Evolutionary conservation across 768 basidiomycete species (phyloP).

Genomic region (Butyriboletus loyo): DNA sequence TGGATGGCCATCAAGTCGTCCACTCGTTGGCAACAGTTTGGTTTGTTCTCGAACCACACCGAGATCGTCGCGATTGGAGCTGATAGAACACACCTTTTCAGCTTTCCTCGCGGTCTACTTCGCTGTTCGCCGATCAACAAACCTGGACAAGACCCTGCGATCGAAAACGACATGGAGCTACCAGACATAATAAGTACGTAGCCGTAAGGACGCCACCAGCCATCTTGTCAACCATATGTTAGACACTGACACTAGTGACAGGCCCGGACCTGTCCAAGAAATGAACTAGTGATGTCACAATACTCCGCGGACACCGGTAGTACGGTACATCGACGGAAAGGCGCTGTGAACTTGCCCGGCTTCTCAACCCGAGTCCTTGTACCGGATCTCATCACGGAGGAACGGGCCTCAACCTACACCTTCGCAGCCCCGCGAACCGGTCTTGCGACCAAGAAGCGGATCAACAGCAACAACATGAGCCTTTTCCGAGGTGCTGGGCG

Average conservation of each 20-base stretch:
- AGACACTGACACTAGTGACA: neutral
- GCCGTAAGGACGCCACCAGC: constrained; percentile 1
- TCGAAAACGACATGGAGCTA: constrained; percentile 3
- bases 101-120: neutral
- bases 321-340: neutral
- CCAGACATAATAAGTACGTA: neutral
- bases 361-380: constrained; percentile 11
- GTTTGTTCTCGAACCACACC: constrained; percentile 16
- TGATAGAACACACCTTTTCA: constrained; percentile 21
- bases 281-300: constrained; percentile 3
- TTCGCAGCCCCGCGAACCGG: constrained; percentile 12
- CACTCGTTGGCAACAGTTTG: constrained; percentile 9
- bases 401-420: constrained; percentile 8
- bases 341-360: constrained; percentile 14
- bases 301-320: constrained; percentile 32
- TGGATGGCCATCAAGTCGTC: constrained; percentile 1
- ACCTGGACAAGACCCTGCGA: constrained; percentile 1
- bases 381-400: constrained; percentile 23
- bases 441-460: constrained; percentile 8
- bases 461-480: neutral
- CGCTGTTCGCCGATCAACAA: constrained; percentile 23
- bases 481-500: neutral
- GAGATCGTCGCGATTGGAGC: constrained; percentile 23
- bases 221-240: constrained; percentile 4
- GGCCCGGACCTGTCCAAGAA: constrained; percentile 12